These are phyloP conservation scores for Lasiodiplodia theobromae DNA, from an alignment of 2,329 filamentous ascomycete species.

Conservation along the genomic window DNA sequence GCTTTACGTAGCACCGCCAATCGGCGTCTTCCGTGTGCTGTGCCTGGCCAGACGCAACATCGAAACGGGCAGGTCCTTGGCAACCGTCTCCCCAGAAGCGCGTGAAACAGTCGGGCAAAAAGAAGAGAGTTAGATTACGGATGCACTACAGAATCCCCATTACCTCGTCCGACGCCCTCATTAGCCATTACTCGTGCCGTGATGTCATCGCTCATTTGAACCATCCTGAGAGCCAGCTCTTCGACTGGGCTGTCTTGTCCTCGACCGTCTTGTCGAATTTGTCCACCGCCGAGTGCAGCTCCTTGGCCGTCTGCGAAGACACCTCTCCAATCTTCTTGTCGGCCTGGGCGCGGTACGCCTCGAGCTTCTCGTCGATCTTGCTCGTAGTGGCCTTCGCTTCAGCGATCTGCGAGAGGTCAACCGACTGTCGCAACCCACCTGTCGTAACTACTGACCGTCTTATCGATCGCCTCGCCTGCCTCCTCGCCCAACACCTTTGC, in stretches of 20 bases:
- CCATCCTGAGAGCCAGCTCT: conserved; percentile 84
- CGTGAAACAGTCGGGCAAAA: conserved; percentile 13
- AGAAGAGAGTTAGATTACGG: background rate
- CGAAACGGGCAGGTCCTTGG: conserved; percentile 21
- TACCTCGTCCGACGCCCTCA: conserved; percentile 3
- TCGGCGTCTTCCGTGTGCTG: conserved; percentile 8
- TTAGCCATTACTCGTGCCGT: conserved; percentile 10
- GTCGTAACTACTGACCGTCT: conserved; percentile 63
- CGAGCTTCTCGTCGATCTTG: conserved; percentile 69
- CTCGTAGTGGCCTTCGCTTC: conserved; percentile 58
- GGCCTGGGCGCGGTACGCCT: conserved; percentile 60
- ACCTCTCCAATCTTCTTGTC: conserved; percentile 68
- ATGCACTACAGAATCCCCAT: conserved; percentile 6
- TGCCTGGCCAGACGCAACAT: background rate
- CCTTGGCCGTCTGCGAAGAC: conserved; percentile 67
- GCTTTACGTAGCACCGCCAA: background rate
- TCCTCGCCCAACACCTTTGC: conserved; percentile 59
- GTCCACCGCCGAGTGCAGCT: conserved; percentile 67
- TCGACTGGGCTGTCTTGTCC: conserved; percentile 79
- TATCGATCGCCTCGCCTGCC: conserved; percentile 60
- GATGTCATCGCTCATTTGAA: conserved; percentile 55
- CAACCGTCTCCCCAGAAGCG: conserved; percentile 15
- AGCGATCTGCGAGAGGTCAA: conserved; percentile 40
- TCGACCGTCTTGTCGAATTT: conserved; percentile 84
- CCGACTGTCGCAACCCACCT: background rate